Evolutionary conservation across 164 flowering plant genomes (phyloP).

Genomic region (Liquidambar formosana): DNA sequence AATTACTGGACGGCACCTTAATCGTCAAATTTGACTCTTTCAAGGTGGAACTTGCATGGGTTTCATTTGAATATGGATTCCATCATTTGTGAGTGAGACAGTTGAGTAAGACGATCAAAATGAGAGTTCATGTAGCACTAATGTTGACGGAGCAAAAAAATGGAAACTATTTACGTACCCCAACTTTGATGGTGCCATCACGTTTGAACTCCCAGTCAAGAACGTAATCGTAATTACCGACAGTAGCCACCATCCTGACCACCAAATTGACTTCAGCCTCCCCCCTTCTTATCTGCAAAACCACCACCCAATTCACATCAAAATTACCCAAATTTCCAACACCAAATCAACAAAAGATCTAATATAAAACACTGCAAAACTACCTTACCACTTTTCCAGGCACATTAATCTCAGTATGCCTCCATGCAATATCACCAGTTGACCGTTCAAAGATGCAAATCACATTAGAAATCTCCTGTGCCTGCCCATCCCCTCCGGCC

Average conservation of each 20-base stretch:
- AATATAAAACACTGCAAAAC: too few relatives aligned
- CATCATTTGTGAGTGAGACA: too few relatives aligned
- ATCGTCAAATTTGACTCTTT: too few relatives aligned
- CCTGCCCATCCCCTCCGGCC: slow-evolving; percentile 37
- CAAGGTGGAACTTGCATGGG: too few relatives aligned
- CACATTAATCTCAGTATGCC: slow-evolving; percentile 50
- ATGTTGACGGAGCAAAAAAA: too few relatives aligned
- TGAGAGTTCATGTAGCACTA: too few relatives aligned
- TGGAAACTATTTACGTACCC: slow-evolving; percentile 30
- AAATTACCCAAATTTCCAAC: neutral
- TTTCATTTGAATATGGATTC: too few relatives aligned
- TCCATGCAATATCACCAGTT: slow-evolving; percentile 40
- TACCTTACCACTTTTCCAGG: slow-evolving; percentile 33
- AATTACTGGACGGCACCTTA: too few relatives aligned
- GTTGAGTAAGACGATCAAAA: too few relatives aligned
- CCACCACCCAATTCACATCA: neutral
- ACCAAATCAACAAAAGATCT: neutral
- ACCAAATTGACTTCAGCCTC: slow-evolving; percentile 31
- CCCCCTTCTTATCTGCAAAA: slow-evolving; percentile 28
- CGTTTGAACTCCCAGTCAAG: slow-evolving; percentile 43
- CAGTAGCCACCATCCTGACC: slow-evolving; percentile 40
- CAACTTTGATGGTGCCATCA: slow-evolving; percentile 42
- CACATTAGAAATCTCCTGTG: slow-evolving; percentile 22
- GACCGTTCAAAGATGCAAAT: slow-evolving; percentile 49
- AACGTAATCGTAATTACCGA: slow-evolving; percentile 43